Evolutionary conservation across 1,284 basidiomycete species (phyloP).

Genomic region (Trichosporon sp.): DNA sequence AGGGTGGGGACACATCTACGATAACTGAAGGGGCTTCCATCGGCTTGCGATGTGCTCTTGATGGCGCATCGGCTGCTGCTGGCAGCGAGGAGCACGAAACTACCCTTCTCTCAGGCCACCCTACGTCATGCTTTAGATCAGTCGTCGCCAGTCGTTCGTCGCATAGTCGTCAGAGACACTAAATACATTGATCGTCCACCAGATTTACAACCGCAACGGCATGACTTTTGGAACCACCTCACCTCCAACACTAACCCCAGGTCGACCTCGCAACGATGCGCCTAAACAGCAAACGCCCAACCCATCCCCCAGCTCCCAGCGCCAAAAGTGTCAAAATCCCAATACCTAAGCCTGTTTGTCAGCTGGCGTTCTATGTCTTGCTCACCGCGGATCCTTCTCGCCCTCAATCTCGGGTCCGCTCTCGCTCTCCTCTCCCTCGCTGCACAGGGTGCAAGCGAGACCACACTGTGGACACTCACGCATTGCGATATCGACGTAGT

Average conservation of each 20-base stretch:
- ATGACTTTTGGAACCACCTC: too few relatives aligned
- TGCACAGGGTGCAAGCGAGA: too few relatives aligned
- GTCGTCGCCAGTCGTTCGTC: too few relatives aligned
- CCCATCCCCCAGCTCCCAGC: conserved; percentile 3
- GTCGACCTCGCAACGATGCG: not conserved
- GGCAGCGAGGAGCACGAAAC: too few relatives aligned
- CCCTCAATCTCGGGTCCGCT: not conserved
- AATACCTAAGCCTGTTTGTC: not conserved
- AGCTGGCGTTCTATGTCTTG: not conserved
- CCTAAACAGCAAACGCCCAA: not conserved
- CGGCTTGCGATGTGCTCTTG: too few relatives aligned
- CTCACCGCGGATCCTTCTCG: not conserved
- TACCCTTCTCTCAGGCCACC: too few relatives aligned
- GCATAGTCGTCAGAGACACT: not conserved
- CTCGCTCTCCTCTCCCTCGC: not conserved
- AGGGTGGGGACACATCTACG: too few relatives aligned
- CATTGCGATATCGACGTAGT: not conserved
- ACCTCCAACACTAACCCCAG: not conserved
- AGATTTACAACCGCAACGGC: not conserved
- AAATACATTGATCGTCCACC: not conserved
- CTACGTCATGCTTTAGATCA: too few relatives aligned
- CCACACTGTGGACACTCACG: not conserved
- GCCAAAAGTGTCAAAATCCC: not conserved
- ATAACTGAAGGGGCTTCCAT: too few relatives aligned
- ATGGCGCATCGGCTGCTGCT: too few relatives aligned